phyloP scores from a whole-genome alignment of 2,329 filamentous ascomycete genomes.

The Plectosphaerella cucumerina region DNA sequence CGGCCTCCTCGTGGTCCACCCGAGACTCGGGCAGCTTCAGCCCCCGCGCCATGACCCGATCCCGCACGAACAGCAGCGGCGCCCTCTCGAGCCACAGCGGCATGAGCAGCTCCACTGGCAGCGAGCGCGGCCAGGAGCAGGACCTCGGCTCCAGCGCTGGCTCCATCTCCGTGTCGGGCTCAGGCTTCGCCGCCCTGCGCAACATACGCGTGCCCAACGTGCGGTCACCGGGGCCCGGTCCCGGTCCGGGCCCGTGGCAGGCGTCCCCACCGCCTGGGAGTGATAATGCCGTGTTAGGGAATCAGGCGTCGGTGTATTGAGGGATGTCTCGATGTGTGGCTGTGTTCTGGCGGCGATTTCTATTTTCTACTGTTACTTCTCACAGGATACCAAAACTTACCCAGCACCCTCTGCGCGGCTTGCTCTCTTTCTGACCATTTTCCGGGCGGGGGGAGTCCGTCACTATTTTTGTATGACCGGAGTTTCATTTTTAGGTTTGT shows the following conservation, averaged over 20 bases:
- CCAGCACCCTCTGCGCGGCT: not conserved
- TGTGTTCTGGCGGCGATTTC: not conserved
- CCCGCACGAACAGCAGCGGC: conserved; percentile 27
- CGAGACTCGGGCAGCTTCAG: conserved; percentile 12
- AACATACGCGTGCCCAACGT: conserved; percentile 11
- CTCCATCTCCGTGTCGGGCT: conserved; percentile 3
- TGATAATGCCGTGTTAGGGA: not conserved
- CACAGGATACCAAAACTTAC: not conserved
- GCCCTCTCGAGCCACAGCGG: conserved; percentile 29
- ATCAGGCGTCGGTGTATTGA: conserved; percentile 2
- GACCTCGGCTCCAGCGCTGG: conserved; percentile 19
- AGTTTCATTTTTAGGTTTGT: too few species aligned
- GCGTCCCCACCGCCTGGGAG: not conserved
- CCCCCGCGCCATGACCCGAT: conserved; percentile 20
- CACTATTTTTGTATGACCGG: too few species aligned
- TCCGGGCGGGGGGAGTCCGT: not conserved
- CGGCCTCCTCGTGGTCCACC: conserved; percentile 9
- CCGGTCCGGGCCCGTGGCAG: conserved; percentile 3
- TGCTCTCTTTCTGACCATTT: not conserved
- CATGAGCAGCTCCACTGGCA: conserved; percentile 18
- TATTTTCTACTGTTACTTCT: not conserved
- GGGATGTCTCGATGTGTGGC: not conserved
- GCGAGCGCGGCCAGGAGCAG: conserved; percentile 6
- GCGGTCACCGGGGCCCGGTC: conserved; percentile 10
- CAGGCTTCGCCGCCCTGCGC: conserved; percentile 10